Evolutionary conservation across 768 basidiomycete genomes (phyloP).

Genomic region (Tylopilus subfusipes): DNA sequence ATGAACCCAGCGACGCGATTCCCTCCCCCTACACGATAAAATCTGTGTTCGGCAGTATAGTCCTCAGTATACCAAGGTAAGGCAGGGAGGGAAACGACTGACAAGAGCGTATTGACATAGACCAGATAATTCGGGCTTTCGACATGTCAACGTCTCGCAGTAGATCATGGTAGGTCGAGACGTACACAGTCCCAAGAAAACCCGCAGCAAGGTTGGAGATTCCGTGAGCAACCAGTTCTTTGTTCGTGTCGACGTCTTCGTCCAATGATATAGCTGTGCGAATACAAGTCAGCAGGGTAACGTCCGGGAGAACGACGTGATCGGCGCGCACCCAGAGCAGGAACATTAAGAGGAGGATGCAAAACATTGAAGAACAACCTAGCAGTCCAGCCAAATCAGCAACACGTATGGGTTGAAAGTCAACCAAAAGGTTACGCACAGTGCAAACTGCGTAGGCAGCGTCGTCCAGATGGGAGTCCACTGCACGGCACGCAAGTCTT

Average conservation of each 20-base stretch:
- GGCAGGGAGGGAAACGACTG: conserved; percentile 17
- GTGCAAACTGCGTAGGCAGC: conserved; percentile 89
- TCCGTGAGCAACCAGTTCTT: conserved; percentile 90
- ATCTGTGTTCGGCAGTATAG: conserved; percentile 36
- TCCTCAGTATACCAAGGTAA: neutral
- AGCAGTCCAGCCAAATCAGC: conserved; percentile 26
- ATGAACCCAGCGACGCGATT: conserved; percentile 82
- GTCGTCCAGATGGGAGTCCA: conserved; percentile 74
- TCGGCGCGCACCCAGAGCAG: conserved; percentile 63
- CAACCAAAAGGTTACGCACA: conserved; percentile 47
- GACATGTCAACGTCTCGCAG: conserved; percentile 4
- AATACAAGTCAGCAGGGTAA: neutral
- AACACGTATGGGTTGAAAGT: neutral
- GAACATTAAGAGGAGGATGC: conserved; percentile 85
- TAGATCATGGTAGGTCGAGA: conserved; percentile 5
- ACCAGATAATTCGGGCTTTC: conserved; percentile 79
- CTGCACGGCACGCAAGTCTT: conserved; percentile 59
- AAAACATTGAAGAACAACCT: conserved; percentile 83
- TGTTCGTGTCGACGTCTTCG: conserved; percentile 87
- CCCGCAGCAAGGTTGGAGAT: conserved; percentile 87
- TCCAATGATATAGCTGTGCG: conserved; percentile 76
- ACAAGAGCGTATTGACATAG: conserved; percentile 84
- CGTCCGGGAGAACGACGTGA: neutral
- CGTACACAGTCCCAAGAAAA: conserved; percentile 74
- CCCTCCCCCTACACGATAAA: conserved; percentile 91